Conservation (phyloP, 805 yeast genomes). For the Starmerella khaoyaiensis region DNA sequence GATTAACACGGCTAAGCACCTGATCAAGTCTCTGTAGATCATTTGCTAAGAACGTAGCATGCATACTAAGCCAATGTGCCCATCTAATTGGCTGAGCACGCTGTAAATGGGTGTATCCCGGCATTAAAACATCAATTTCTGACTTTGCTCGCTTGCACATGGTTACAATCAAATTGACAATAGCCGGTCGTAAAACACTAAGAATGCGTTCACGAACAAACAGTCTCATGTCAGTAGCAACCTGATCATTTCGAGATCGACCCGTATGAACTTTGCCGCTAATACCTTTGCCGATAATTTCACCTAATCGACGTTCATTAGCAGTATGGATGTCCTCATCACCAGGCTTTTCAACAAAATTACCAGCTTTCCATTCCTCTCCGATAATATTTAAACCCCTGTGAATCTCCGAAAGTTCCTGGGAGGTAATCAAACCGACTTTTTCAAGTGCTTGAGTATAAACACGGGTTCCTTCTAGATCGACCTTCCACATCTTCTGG, state of each 20-base stretch:
- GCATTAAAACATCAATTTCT: conserved; percentile 91
- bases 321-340: conserved; percentile 99
- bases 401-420: conserved; percentile 72
- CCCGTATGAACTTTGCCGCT: conserved; percentile 99
- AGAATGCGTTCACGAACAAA: conserved; percentile 68
- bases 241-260: conserved; percentile 95
- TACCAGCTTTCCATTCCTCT: conserved; percentile 65
- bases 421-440: conserved; percentile 55
- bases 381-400: conserved; percentile 60
- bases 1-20: conserved; percentile 68
- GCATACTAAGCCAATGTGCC: conserved; percentile 93
- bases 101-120: conserved; percentile 97
- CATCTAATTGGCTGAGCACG: conserved; percentile 99
- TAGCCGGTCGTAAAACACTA: conserved; percentile 38
- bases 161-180: conserved; percentile 51
- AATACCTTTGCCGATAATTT: conserved; percentile 80
- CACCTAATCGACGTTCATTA: conserved; percentile 94
- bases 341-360: conserved; percentile 64
- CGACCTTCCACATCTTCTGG: conserved; percentile 87
- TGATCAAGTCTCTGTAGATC: conserved; percentile 78
- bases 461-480: conserved; percentile 83
- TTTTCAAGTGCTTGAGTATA: conserved; percentile 79
- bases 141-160: conserved; percentile 62
- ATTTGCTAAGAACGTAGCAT: conserved; percentile 87
- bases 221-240: conserved; percentile 96